Conservation (phyloP, 805 yeast species). For the Pichia sporocuriosa region DNA sequence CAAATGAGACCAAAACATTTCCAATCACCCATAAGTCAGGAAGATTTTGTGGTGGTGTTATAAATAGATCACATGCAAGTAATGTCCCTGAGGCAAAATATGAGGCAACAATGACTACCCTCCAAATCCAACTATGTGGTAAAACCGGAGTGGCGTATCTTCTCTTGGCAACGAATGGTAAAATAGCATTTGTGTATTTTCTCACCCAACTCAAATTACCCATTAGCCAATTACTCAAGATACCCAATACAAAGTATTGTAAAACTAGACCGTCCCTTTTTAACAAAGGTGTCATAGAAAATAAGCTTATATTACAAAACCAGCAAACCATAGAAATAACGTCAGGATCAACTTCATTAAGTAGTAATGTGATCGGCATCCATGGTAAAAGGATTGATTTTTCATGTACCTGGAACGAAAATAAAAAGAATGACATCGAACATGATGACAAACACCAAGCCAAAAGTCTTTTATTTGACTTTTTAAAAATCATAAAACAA, state of each 20-base stretch:
- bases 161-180: slow-evolving; percentile 22
- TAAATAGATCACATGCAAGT: slow-evolving; percentile 47
- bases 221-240: slow-evolving; percentile 73
- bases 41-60: slow-evolving; percentile 48
- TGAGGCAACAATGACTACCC: slow-evolving; percentile 42
- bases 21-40: slow-evolving; percentile 86
- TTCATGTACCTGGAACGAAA: slow-evolving; percentile 95
- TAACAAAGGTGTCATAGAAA: slow-evolving; percentile 83
- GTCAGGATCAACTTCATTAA: slow-evolving; percentile 47
- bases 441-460: slow-evolving; percentile 76
- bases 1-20: slow-evolving; percentile 69
- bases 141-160: slow-evolving; percentile 31
- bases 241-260: slow-evolving; percentile 60
- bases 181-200: slow-evolving; percentile 27
- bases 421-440: slow-evolving; percentile 81
- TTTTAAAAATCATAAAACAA: slow-evolving; percentile 41
- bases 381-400: slow-evolving; percentile 85
- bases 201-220: slow-evolving; percentile 55
- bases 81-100: slow-evolving; percentile 44
- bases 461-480: slow-evolving; percentile 43
- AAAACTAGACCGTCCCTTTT: slow-evolving; percentile 65
- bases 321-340: slow-evolving; percentile 73
- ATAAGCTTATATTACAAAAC: slow-evolving; percentile 78
- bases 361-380: slow-evolving; percentile 70
- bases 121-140: slow-evolving; percentile 47